Base-by-base conservation (phyloP, 1,139 yeast species). In the Lodderomyces margitis region DNA sequence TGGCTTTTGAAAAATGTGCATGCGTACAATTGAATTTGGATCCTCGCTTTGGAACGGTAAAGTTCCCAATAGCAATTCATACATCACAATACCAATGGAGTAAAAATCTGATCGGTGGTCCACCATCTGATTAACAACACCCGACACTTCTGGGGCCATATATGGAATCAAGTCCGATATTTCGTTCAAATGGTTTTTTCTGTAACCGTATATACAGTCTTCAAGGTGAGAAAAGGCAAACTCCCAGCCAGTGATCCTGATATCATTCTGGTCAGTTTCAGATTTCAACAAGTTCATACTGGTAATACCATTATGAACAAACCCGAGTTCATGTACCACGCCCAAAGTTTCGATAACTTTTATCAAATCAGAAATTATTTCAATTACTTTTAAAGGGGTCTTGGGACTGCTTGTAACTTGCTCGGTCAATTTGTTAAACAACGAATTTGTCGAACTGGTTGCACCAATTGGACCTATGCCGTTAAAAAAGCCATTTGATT, bases 71-170 rank as follows among this genome's bases (percentile, higher is more conserved):
- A 76, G 46, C 19, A 75, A 51, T 46, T 76, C 80, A 48, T 78
- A 76, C 32, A 78, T 47, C 3, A 78, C 68, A 20, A 77, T 65
- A 20, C 83, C 83, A 11, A 75, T 48, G 25, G 78, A 65, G 51
- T 77, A 78, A 40, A 75, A 65, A 52, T 78, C 83, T 0, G 81
- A 66, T 37, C 79, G 59, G 49, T 61, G 70, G 46, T 76, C 81
- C 7, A 74, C 76, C 2, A 67, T 58, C 28, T 65, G 57, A 35
- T 62, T 61, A 12, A 64, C 59, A 21, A 68, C 70, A 1, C 77
- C 73, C 14, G 78, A 66, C 3, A 70, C 62, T 52, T 78, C 82
- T 1, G 83, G 83, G 0, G 81, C 70, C 49, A 75, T 68, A 47
- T 70, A 78, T 0, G 79, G 78, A 31, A 76, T 54, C 47, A 68